A percentile compares a stretch with the other conserved stretches of the same genome.
Conservation (phyloP, 225 moss, liverwort and hornwort species). For the Pseudoscleropodium purum region DNA sequence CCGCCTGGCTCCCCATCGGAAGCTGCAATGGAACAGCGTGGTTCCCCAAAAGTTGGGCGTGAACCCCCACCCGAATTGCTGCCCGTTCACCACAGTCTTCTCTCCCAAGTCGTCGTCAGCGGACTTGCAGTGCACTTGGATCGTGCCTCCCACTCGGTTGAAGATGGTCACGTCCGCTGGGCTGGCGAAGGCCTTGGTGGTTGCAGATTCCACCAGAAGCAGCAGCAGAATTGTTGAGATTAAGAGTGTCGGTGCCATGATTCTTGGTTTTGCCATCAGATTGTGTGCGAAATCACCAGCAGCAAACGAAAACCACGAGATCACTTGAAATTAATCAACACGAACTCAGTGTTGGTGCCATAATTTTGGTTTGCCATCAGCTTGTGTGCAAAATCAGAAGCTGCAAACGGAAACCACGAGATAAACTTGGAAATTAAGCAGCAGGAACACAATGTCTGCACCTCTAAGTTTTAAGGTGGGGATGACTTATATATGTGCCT, state of each 20-base stretch:
- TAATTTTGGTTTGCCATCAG: neutral
- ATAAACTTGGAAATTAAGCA: neutral
- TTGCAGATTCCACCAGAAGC: neutral
- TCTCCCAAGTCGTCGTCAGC: neutral
- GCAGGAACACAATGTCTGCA: neutral
- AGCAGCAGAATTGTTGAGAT: neutral
- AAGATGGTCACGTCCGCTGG: neutral
- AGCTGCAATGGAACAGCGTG: neutral
- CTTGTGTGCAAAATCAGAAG: neutral
- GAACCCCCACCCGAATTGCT: neutral
- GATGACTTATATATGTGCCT: neutral
- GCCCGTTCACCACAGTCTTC: neutral
- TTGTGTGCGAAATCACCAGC: neutral
- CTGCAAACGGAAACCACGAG: neutral
- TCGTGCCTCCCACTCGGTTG: neutral
- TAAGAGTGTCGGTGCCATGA: neutral
- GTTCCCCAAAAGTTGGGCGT: constrained; percentile 4
- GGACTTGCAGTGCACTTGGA: constrained; percentile 1
- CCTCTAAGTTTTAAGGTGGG: neutral
- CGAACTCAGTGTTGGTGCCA: neutral
- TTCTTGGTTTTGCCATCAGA: neutral
- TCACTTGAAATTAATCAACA: neutral
- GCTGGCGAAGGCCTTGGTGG: neutral
- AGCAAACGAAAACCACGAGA: neutral
- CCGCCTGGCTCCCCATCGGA: neutral